Percentiles rank a stretch among this genome's conserved stretches.
Evolutionary conservation across 495 filamentous ascomycete genomes (phyloP).

Genomic region (Penicillium tannophilum): DNA sequence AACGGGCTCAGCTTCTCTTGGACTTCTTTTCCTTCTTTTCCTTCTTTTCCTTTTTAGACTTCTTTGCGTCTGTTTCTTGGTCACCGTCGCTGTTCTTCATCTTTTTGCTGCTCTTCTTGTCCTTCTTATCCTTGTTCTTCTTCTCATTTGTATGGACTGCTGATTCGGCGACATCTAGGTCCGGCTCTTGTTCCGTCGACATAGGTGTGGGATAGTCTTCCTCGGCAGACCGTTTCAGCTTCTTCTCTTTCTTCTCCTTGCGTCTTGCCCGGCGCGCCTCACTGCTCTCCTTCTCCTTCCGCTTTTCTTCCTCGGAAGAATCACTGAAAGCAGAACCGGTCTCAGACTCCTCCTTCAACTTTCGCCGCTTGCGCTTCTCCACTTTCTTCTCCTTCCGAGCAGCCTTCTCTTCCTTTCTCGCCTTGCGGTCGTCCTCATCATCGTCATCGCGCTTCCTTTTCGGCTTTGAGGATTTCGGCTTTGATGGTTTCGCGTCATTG

Average conservation of each 20-base stretch:
- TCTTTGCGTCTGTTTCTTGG: slow-evolving; percentile 12
- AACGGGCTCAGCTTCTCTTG: slow-evolving; percentile 29
- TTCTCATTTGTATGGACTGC: slow-evolving; percentile 3
- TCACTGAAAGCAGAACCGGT: slow-evolving; percentile 16
- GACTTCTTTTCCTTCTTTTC: slow-evolving; percentile 28
- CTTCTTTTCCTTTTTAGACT: slow-evolving; percentile 40
- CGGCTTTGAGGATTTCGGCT: slow-evolving; percentile 21
- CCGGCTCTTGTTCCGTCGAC: slow-evolving; percentile 36
- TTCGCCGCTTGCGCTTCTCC: slow-evolving; percentile 40
- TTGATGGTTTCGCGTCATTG: slow-evolving; percentile 24
- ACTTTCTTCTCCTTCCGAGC: slow-evolving; percentile 26
- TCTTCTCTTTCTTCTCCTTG: slow-evolving; percentile 38
- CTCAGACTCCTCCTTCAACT: slow-evolving; percentile 34
- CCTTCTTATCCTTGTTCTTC: slow-evolving; percentile 27
- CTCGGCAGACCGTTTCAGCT: slow-evolving; percentile 31
- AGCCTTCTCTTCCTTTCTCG: slow-evolving; percentile 26
- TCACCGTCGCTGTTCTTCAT: slow-evolving; percentile 3
- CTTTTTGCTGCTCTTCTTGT: slow-evolving; percentile 26
- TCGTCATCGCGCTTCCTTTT: slow-evolving; percentile 30
- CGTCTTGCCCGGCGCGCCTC: slow-evolving; percentile 28
- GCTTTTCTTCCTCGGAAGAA: slow-evolving; percentile 14
- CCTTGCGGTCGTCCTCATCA: slow-evolving; percentile 21
- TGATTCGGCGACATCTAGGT: slow-evolving; percentile 20
- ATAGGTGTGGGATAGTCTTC: slow-evolving; percentile 45
- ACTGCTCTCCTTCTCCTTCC: slow-evolving; percentile 29